These are phyloP conservation scores for Cordia subcordata DNA, from an alignment of 257 asterid species.

Conservation along the genomic window DNA sequence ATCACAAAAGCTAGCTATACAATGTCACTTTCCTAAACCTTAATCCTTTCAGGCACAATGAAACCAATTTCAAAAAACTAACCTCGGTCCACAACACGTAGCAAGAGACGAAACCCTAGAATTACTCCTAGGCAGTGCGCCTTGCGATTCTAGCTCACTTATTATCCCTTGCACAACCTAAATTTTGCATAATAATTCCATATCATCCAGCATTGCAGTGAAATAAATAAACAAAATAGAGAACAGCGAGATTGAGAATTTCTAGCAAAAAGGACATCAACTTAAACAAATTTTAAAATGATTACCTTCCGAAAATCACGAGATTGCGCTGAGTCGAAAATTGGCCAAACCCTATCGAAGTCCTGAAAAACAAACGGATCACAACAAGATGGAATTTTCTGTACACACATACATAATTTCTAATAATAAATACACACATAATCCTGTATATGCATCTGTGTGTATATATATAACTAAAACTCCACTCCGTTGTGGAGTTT, in stretches of 20 bases:
- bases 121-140: slow-evolving; percentile 98
- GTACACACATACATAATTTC: too few relatives aligned
- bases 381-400: background rate
- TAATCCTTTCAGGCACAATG: background rate
- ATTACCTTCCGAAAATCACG: slow-evolving; percentile 97
- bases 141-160: slow-evolving; percentile 97
- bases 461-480: too few relatives aligned
- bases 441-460: too few relatives aligned
- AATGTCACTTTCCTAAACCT: background rate
- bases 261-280: slow-evolving; percentile 7
- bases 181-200: slow-evolving; percentile 9
- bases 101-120: slow-evolving; percentile 99
- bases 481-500: too few relatives aligned
- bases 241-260: too few relatives aligned
- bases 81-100: slow-evolving; percentile 99
- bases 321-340: slow-evolving; percentile 97
- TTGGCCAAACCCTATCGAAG: slow-evolving; percentile 99
- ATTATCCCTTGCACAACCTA: slow-evolving; percentile 98
- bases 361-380: slow-evolving; percentile 42
- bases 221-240: too few relatives aligned
- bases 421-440: too few relatives aligned
- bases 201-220: slow-evolving; percentile 3
- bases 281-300: slow-evolving; percentile 2
- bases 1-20: background rate
- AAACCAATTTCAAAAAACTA: slow-evolving; percentile 16